phyloP scores from a whole-genome alignment of 176 grass and related monocot genomes.

The Dendrocalamus sinicus region DNA sequence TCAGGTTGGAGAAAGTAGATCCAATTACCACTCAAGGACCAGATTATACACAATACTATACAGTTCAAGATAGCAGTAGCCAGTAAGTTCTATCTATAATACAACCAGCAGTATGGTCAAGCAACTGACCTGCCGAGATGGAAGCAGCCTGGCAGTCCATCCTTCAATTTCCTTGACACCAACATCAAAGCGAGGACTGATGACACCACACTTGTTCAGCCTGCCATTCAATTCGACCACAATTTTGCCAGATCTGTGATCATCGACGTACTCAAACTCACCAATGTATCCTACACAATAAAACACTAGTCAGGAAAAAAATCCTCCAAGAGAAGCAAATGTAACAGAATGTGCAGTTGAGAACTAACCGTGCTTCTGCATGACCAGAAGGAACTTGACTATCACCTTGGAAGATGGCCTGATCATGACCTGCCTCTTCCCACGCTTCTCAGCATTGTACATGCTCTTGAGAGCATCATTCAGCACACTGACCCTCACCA shows the following conservation, averaged over 20 bases:
- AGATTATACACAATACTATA: background rate
- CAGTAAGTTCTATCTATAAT: background rate
- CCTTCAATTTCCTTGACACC: slow-evolving; percentile 74
- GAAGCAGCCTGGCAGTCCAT: slow-evolving; percentile 68
- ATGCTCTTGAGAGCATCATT: slow-evolving; percentile 85
- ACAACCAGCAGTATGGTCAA: background rate
- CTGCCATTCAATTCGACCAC: slow-evolving; percentile 70
- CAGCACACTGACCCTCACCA: slow-evolving; percentile 79
- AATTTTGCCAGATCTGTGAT: slow-evolving; percentile 66
- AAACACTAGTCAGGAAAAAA: background rate
- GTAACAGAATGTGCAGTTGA: background rate
- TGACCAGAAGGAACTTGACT: slow-evolving; percentile 75
- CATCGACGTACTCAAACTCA: slow-evolving; percentile 72
- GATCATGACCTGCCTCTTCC: slow-evolving; percentile 77
- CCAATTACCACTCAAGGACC: background rate
- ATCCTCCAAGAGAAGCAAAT: background rate
- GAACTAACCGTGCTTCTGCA: slow-evolving; percentile 77
- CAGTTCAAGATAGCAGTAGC: background rate
- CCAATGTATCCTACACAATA: slow-evolving; percentile 60
- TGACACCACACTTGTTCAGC: slow-evolving; percentile 75
- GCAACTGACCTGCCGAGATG: slow-evolving; percentile 58
- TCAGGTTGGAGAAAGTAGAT: background rate
- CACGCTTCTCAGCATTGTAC: slow-evolving; percentile 88
- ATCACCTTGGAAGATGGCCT: slow-evolving; percentile 82
- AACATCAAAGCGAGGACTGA: slow-evolving; percentile 73